Percentiles rank a stretch among this genome's conserved stretches.
phyloP scores from a whole-genome alignment of 305 asterid genomes.

The Solanum aculeatissimum region DNA sequence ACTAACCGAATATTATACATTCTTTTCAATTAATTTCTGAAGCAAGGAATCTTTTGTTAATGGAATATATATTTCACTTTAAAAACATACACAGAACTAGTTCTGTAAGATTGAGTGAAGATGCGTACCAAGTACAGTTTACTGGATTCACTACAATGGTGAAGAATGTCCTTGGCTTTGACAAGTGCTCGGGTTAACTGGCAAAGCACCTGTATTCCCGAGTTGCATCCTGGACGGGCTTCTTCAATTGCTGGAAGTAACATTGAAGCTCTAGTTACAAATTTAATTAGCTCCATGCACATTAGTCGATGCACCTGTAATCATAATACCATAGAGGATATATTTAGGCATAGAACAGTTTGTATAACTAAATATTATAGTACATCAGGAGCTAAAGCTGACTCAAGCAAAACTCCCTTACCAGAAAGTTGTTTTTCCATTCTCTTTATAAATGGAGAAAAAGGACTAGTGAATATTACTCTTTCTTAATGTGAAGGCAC shows the following conservation, averaged over 20 bases:
- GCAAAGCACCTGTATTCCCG: slow-evolving; percentile 76
- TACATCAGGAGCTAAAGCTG: background rate
- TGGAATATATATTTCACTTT: background rate
- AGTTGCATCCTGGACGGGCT: slow-evolving; percentile 75
- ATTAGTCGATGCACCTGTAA: slow-evolving; percentile 64
- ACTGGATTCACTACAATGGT: slow-evolving; percentile 73
- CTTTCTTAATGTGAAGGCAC: background rate
- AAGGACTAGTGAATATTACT: background rate
- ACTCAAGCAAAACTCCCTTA: background rate
- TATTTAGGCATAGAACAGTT: background rate
- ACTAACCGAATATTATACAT: background rate
- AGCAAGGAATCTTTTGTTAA: background rate
- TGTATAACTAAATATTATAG: background rate
- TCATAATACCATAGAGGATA: background rate
- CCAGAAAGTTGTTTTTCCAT: background rate
- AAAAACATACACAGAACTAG: background rate
- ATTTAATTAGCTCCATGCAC: slow-evolving; percentile 50
- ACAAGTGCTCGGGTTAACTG: slow-evolving; percentile 40
- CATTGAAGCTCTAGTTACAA: slow-evolving; percentile 28
- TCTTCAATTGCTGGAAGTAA: slow-evolving; percentile 62
- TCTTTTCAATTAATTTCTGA: background rate
- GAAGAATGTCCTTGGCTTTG: slow-evolving; percentile 53
- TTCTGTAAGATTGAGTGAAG: background rate
- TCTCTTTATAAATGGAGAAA: background rate
- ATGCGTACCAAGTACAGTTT: slow-evolving; percentile 72